A percentile compares a stretch with the other conserved stretches of the same genome.
Conservation (phyloP, 2,329 filamentous ascomycete genomes). For the Teratosphaeria destructans region DNA sequence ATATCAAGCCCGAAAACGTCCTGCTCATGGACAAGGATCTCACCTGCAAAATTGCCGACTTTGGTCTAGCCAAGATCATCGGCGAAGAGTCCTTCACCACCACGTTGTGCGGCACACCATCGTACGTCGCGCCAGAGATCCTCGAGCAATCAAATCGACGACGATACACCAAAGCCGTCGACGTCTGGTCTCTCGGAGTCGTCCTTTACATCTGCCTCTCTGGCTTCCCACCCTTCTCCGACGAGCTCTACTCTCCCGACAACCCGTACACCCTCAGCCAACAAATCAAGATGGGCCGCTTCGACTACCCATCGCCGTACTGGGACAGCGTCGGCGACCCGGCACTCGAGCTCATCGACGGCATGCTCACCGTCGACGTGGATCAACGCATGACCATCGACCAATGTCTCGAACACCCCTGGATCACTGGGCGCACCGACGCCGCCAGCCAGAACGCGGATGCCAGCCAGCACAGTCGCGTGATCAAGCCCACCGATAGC, state of each 20-base stretch:
- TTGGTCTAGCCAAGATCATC: constrained; percentile 95
- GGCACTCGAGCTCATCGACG: constrained; percentile 85
- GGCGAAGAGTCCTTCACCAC: constrained; percentile 97
- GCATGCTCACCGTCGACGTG: constrained; percentile 84
- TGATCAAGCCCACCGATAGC: constrained; percentile 54
- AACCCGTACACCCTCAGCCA: constrained; percentile 81
- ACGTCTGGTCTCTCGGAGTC: constrained; percentile 95
- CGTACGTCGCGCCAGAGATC: constrained; percentile 88
- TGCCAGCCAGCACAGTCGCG: neutral
- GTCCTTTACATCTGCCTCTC: constrained; percentile 96
- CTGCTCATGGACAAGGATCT: constrained; percentile 75
- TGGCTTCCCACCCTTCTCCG: constrained; percentile 92
- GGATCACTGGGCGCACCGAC: constrained; percentile 50
- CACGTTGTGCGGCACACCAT: constrained; percentile 84
- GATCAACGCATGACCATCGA: constrained; percentile 78
- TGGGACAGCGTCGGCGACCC: constrained; percentile 84
- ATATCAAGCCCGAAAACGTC: constrained; percentile 97
- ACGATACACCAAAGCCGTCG: constrained; percentile 88
- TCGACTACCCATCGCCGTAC: constrained; percentile 93
- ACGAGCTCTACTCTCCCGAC: constrained; percentile 67
- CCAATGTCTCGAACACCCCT: constrained; percentile 82
- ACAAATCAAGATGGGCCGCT: constrained; percentile 79
- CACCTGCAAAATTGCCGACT: constrained; percentile 86
- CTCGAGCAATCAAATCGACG: constrained; percentile 70
- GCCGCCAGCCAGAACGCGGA: neutral